Conservation (phyloP, 75 land plant genomes). For the Picea sitchensis region DNA sequence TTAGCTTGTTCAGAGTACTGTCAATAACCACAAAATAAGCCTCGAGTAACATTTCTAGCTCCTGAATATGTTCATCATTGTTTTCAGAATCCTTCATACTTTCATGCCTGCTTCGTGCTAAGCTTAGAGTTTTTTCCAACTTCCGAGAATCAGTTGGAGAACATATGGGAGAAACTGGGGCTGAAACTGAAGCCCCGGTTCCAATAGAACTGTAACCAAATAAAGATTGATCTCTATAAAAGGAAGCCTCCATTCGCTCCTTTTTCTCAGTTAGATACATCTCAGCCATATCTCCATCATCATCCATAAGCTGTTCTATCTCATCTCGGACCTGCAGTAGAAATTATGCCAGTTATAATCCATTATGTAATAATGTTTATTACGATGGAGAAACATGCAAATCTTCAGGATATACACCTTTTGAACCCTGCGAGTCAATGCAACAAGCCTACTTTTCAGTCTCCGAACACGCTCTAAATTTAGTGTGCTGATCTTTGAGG, state of each 20-base stretch:
- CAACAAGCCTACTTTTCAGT: slow-evolving; percentile 89
- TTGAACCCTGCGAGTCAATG: slow-evolving; percentile 86
- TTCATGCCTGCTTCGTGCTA: slow-evolving; percentile 74
- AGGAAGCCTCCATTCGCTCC: slow-evolving; percentile 44
- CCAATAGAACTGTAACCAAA: slow-evolving; percentile 43
- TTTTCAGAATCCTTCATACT: slow-evolving; percentile 52
- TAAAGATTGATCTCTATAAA: slow-evolving; percentile 52
- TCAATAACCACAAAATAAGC: slow-evolving; percentile 97
- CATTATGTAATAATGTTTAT: not conserved
- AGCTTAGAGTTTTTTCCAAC: slow-evolving; percentile 67
- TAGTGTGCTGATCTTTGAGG: slow-evolving; percentile 85
- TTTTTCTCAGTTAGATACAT: slow-evolving; percentile 93
- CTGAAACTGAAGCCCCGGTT: slow-evolving; percentile 67
- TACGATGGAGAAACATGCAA: not conserved
- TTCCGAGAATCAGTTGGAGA: slow-evolving; percentile 60
- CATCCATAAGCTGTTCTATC: slow-evolving; percentile 97
- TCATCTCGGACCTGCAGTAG: slow-evolving; percentile 83
- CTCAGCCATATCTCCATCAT: slow-evolving; percentile 99
- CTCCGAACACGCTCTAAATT: slow-evolving; percentile 88
- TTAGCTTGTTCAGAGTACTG: slow-evolving; percentile 91
- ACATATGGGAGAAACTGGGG: slow-evolving; percentile 93
- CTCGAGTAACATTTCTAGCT: slow-evolving; percentile 83
- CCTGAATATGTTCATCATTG: slow-evolving; percentile 65
- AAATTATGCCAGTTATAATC: not conserved
- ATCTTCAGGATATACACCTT: slow-evolving; percentile 44